Evolutionary conservation across 2,329 filamentous ascomycete genomes (phyloP), one percentile per base, ranked within the genome.

Genomic region (Ceratocystis alfenasii): DNA sequence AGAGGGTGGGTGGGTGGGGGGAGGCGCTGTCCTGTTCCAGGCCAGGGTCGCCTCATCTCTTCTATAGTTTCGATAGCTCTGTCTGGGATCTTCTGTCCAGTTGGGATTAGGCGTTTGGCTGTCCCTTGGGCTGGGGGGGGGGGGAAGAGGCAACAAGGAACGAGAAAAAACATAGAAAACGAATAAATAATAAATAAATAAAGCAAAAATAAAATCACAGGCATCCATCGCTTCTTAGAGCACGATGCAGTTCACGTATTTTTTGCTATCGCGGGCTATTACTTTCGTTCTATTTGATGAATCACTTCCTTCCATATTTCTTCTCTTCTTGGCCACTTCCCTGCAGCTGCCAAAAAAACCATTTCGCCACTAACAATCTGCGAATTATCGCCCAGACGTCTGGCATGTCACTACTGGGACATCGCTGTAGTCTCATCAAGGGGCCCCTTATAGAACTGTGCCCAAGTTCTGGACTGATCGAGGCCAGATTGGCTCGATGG

Each of bases 371-470:
- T 33, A 33, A 33, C 30, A 33, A 33, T 33, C 30, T 33, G 5
- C 6, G 30, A 33, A 33, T 33, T 33, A 33, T 33, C 1, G 30
- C 30, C 30, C 30, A 33, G 30, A 7, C 30, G 30, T 33, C 30
- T 7, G 30, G 30, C 33, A 36, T 2, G 7, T 36, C 33, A 36
- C 33, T 36, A 36, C 50, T 30, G 20, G 22, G 33, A 25, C 12
- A 12, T 25, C 50, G 50, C 50, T 22, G 28, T 55, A 55, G 28
- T 30, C 22, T 17, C 3, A 30, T 20, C 25, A 55, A 55, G 25
- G 50, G 50, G 50, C 50, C 50, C 30, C 50, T 55, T 30, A 25
- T 28, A 55, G 50, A 30, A 55, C 50, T 30, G 50, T 55, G 50
- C 22, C 50, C 50, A 55, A 30, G 50, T 55, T 55, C 50, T 2